Conservation (phyloP, 192 early-diverging fungal genomes). For the Pecoramyces ruminantium region DNA sequence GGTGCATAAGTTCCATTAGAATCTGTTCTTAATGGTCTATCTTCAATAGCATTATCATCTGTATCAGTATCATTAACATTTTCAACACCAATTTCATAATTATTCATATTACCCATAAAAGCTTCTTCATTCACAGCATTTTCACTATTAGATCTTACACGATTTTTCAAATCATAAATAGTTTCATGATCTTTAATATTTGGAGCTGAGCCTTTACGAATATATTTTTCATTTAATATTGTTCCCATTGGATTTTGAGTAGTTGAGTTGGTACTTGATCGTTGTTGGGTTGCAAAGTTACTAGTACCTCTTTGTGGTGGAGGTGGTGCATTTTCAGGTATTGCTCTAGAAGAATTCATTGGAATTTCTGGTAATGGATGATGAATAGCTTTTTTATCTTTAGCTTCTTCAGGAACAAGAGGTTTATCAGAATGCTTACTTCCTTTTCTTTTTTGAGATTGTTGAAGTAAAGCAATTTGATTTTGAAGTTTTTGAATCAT, state of each 20-base stretch:
- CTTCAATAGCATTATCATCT: neutral
- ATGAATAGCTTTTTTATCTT: neutral
- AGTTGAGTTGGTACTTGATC: neutral
- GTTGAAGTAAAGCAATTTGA: constrained; percentile 15
- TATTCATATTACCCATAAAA: neutral
- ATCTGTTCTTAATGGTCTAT: neutral
- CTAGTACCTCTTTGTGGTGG: neutral
- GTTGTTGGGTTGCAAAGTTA: neutral
- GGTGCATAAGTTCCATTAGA: neutral
- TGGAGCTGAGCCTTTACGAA: neutral
- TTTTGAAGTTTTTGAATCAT: constrained; percentile 79
- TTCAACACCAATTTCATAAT: neutral
- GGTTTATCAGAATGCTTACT: neutral
- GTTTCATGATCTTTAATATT: neutral
- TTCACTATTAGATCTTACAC: neutral
- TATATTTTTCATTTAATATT: neutral
- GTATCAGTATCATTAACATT: neutral
- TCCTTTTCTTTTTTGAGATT: neutral
- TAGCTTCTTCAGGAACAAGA: neutral
- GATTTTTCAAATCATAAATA: neutral
- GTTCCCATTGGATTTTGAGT: neutral
- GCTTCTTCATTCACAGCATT: neutral
- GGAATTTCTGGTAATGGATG: neutral
- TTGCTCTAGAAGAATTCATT: too few relatives aligned
- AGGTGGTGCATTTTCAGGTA: neutral